Conservation (phyloP, 2,329 filamentous ascomycete genomes). For the Colletotrichum tofieldiae region DNA sequence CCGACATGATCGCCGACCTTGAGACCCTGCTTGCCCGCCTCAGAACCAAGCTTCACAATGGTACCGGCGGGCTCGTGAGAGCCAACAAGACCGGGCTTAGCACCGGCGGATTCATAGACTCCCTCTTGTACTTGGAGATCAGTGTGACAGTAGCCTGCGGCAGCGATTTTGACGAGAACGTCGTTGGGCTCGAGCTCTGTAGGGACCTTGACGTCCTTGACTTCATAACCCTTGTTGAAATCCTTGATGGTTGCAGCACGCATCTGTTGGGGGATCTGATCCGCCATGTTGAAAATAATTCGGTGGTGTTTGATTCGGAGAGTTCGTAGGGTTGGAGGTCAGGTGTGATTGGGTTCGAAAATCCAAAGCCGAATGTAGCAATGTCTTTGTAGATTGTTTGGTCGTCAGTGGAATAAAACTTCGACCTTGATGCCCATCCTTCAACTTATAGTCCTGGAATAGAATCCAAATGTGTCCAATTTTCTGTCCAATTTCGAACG, state of each 20-base stretch:
- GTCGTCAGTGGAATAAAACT: no score
- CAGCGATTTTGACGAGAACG: constrained; percentile 44
- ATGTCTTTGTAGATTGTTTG: not conserved
- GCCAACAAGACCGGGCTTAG: constrained; percentile 54
- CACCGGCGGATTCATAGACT: constrained; percentile 44
- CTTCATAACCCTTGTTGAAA: constrained; percentile 35
- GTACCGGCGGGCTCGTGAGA: constrained; percentile 76
- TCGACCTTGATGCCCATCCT: not conserved
- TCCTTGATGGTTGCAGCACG: constrained; percentile 50
- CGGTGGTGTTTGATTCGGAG: not conserved
- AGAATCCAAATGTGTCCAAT: not conserved
- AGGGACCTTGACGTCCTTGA: constrained; percentile 43
- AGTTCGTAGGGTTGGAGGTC: not conserved
- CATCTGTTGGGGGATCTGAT: constrained; percentile 49
- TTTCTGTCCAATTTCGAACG: not conserved
- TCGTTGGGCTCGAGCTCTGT: constrained; percentile 40
- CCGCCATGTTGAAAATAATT: constrained; percentile 3
- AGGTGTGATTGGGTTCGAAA: not conserved
- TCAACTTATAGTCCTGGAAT: not conserved
- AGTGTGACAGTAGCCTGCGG: constrained; percentile 45
- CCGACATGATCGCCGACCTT: constrained; percentile 72
- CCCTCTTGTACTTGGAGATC: constrained; percentile 43
- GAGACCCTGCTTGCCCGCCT: constrained; percentile 40
- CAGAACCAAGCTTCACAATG: constrained; percentile 70
- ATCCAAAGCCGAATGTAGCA: not conserved